Evolutionary conservation across 1,284 basidiomycete genomes (phyloP).

Genomic region (Malassezia yamatoensis): DNA sequence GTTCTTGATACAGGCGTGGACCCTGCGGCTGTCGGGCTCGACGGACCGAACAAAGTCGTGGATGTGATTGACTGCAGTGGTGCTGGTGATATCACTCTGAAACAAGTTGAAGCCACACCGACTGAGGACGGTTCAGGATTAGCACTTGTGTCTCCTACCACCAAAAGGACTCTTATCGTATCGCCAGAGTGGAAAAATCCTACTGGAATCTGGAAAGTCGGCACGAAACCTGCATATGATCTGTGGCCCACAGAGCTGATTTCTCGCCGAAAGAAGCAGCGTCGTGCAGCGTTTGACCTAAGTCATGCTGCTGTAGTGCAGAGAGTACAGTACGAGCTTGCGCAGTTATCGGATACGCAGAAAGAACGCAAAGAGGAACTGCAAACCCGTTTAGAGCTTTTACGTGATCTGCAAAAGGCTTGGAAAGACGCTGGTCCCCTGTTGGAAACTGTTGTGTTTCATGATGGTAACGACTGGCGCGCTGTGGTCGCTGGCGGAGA

Average conservation of each 20-base stretch:
- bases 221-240: constrained; percentile 46
- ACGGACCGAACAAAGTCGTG: constrained; percentile 43
- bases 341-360: constrained; percentile 7
- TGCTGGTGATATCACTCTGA: constrained; percentile 34
- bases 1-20: constrained; percentile 49
- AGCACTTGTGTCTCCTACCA: constrained; percentile 38
- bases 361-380: constrained; percentile 37
- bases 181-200: constrained; percentile 37
- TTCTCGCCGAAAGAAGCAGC: constrained; percentile 35
- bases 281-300: constrained; percentile 40
- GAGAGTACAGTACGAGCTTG: constrained; percentile 31
- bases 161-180: constrained; percentile 37
- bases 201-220: constrained; percentile 42
- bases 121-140: constrained; percentile 15
- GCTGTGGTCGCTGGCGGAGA: constrained; percentile 47
- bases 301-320: constrained; percentile 37
- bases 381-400: constrained; percentile 34
- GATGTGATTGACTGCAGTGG: constrained; percentile 49
- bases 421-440: constrained; percentile 46
- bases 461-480: constrained; percentile 47
- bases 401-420: constrained; percentile 38
- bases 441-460: constrained; percentile 45
- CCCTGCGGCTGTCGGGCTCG: constrained; percentile 45
- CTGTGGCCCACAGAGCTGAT: constrained; percentile 47
- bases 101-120: constrained; percentile 20